Evolutionary conservation across 75 land plant genomes (phyloP), one percentile per base, ranked within the genome.

Genomic region (Pinus taeda): DNA sequence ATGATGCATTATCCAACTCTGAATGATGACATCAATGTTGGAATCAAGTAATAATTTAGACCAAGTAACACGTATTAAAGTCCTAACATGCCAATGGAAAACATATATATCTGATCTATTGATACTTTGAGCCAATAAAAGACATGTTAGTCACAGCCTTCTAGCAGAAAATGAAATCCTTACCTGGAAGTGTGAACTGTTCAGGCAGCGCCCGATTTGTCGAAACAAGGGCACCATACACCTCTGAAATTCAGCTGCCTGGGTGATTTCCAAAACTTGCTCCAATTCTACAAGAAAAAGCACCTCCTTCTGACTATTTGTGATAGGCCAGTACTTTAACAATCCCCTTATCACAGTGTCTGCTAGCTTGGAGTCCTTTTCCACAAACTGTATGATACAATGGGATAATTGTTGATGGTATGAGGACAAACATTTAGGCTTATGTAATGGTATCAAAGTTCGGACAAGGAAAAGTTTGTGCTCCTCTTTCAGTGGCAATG

Each of bases 151-250:
- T 49, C 55, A 49, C 11, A 9, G 55, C 11, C 55, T 11, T 49
- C 55, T 49, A 49, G 55, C 11, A 49, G 12, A 49, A 49, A 49
- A 49, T 49, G 55, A 49, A 49, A 49, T 49, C 55, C 55, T 49
- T 85, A 87, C 86, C 87, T 90, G 91, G 73, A 90, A 90, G 45
- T 90, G 91, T 49, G 77, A 88, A 66, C 91, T 90, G 60, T 88
- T 88, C n/a, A 90, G 81, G 74, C 91, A 88, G 24, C 79, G 83
- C 4, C 84, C 84, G 39, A 90, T 84, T 62, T 86, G 76, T 73
- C 90, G 81, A 60, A 88, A 90, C 74, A 90, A 60, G 1, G 90
- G 90, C 26, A 88, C 81, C 91, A 88, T 90, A 29, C 83, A 74
- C 59, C 90, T 81, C 77, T 85, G 87, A 59, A 90, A 85, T 57